Conservation (phyloP, 257 asterid genomes). For the Gentiana straminea region DNA sequence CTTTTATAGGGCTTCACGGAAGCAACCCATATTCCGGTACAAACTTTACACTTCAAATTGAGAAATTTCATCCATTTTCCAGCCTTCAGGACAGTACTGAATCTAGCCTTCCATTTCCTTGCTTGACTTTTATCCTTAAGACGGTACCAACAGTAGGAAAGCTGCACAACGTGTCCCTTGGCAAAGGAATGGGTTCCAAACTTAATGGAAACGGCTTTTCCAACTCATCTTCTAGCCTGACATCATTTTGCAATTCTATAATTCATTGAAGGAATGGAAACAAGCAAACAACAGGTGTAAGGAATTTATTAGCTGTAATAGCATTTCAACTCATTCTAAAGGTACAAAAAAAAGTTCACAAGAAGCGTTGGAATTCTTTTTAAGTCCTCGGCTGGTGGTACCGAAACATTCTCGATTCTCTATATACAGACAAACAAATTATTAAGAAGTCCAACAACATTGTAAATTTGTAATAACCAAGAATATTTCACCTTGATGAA, state of each 20-base stretch:
- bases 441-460: too few species aligned
- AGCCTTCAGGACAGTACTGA: slow-evolving; percentile 26
- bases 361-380: not conserved
- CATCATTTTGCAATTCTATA: not conserved
- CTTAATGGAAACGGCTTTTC: slow-evolving; percentile 53
- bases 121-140: slow-evolving; percentile 45
- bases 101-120: slow-evolving; percentile 32
- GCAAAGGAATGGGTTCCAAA: slow-evolving; percentile 36
- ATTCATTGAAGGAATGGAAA: too few species aligned
- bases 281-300: not conserved
- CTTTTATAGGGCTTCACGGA: slow-evolving; percentile 49
- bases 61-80: slow-evolving; percentile 63
- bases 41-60: slow-evolving; percentile 38
- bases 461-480: too few species aligned
- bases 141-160: slow-evolving; percentile 77
- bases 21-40: slow-evolving; percentile 50
- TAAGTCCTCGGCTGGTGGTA: too few species aligned
- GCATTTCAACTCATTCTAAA: not conserved
- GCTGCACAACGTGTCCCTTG: slow-evolving; percentile 56
- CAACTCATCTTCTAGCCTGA: slow-evolving; percentile 66
- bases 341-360: not conserved
- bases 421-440: too few species aligned
- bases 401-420: too few species aligned
- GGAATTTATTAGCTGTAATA: not conserved
- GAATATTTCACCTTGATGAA: too few species aligned